Base-by-base conservation (phyloP, 495 filamentous ascomycete species). In the Talaromyces proteolyticus region DNA sequence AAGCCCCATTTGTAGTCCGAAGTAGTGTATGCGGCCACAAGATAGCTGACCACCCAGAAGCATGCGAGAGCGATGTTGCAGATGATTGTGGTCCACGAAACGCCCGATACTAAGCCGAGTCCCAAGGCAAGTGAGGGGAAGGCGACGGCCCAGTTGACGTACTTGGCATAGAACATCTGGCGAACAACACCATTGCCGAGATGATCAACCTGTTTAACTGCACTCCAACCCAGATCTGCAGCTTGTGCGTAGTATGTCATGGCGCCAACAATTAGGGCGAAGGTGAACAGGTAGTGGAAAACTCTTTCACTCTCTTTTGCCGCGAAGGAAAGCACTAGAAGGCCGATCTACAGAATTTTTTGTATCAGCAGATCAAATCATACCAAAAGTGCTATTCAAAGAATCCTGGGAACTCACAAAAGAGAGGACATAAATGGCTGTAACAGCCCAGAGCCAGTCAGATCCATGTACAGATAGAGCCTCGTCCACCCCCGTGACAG, bases 171-270 rank as follows among this genome's bases (percentile, higher is more conserved):
- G 63, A 87, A 89, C 57, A 89, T 79, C 62, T 87, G 74, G 8
- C 86, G 76, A 16, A 69, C 73, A 4, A 60, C 55, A 8, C 75
- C 76, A 8, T 54, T 39, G 4, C 77, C 69, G 19, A 66, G 62
- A 26, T 63, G 56, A 18, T 72, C 66, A 44, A 51, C 56, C 26
- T 59, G 48, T 55, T 84, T 69, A 21, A 82, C 77, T 17, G 81
- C 74, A 8, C 75, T 78, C 63, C 77, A 83, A 44, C 86, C 86
- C 0, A 89, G 66, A 57, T 87, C 80, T 5, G 82, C 80, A 37
- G 73, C 84, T 75, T 87, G 84, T 55, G 77, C 73, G 62, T 81
- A 89, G 59, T 88, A 88, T 24, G 84, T 74, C 51, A 86, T 78
- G 19, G 78, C 66, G 6, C 81, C 79, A 16, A 87, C 77, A 42